phyloP scores from a whole-genome alignment of 306 rosid species.

The Corylus americana region DNA sequence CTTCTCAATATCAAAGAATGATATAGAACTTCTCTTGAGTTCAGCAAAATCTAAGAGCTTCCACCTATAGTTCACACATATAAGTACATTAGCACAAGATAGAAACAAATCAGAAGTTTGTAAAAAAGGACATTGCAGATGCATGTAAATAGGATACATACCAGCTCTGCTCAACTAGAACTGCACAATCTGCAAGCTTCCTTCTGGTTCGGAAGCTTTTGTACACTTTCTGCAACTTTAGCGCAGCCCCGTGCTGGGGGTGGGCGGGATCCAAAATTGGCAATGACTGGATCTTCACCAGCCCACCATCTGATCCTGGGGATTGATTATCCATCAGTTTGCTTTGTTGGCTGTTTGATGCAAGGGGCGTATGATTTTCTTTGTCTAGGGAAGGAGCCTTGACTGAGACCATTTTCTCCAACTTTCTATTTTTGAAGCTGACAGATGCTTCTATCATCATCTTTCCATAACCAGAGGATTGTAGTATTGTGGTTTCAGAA shows the following conservation, averaged over 20 bases:
- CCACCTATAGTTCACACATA: conserved; percentile 65
- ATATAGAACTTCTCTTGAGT: conserved; percentile 90
- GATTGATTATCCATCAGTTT: conserved; percentile 44
- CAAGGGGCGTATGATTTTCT: conserved; percentile 26
- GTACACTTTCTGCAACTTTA: conserved; percentile 94
- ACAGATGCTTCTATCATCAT: conserved; percentile 77
- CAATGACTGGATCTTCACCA: conserved; percentile 34
- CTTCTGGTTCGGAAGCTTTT: conserved; percentile 97
- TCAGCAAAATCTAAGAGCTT: conserved; percentile 95
- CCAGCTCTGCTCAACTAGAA: conserved; percentile 99
- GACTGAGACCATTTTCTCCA: conserved; percentile 40
- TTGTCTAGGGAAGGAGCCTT: conserved; percentile 39
- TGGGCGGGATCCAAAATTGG: conserved; percentile 56
- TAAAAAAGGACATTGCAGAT: conserved; percentile 2
- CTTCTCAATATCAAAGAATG: conserved; percentile 91
- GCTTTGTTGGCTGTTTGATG: conserved; percentile 35
- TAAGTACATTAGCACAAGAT: conserved; percentile 28
- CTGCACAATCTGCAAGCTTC: conserved; percentile 98
- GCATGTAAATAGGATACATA: conserved; percentile 30
- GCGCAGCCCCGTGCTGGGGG: conserved; percentile 85
- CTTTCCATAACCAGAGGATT: conserved; percentile 65
- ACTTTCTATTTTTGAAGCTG: conserved; percentile 62
- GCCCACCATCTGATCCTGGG: conserved; percentile 35
- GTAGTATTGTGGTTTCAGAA: conserved; percentile 61
- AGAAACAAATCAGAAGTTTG: conserved; percentile 6